Base-by-base conservation (phyloP, 1,284 basidiomycete species). In the Pseudozyma sp. region DNA sequence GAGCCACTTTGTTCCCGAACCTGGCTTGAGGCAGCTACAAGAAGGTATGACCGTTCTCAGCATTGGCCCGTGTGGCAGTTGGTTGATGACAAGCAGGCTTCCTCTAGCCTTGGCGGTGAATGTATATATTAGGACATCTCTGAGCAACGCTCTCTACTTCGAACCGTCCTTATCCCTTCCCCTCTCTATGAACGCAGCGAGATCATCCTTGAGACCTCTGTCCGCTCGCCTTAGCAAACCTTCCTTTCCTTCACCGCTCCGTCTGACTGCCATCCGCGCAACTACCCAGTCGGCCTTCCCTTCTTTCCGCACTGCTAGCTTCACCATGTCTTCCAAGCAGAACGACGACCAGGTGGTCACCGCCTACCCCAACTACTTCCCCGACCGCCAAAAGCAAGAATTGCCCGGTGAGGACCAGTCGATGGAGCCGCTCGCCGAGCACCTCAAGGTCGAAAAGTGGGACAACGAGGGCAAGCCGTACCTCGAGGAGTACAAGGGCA, bases 381-480 rank as follows among this genome's bases (percentile, higher is more conserved):
- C 76, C 31, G 52, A 68, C 43, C 54, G 48, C 13, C 78, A 78
- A 49, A 61, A 68, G 58, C 76, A 79, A 39, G 42, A 66, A 16
- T 67, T 80, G 29, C 78, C 75, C 16, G 77, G 72, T 31, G 49
- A 73, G 43, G 75, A 78, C 53, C 46, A 63, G 57, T 65, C 75
- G 7, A 80, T 82, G 79, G 63, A 68, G 2, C 86, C 86, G 1
- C 78, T 87, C n/a, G 89, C 89, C 66, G 87, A 88, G 69, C 87
- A 87, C 54, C 87, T 86, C 47, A 82, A 87, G 71, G 84, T 89
- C 47, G 89, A 90, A 77, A 80, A 84, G 42, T 89, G 88, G 89
- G 87, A 89, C 70, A 86, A 89, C 49, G 81, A 88, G 8, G 89
- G 89, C n/a, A 87, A 88, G 77, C 89, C 88, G 10, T 88, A 84